A percentile compares a stretch with the other conserved stretches of the same genome.
Conservation (phyloP, 2,329 filamentous ascomycete species). For the Immersiporthe knoxdaviesiana region DNA sequence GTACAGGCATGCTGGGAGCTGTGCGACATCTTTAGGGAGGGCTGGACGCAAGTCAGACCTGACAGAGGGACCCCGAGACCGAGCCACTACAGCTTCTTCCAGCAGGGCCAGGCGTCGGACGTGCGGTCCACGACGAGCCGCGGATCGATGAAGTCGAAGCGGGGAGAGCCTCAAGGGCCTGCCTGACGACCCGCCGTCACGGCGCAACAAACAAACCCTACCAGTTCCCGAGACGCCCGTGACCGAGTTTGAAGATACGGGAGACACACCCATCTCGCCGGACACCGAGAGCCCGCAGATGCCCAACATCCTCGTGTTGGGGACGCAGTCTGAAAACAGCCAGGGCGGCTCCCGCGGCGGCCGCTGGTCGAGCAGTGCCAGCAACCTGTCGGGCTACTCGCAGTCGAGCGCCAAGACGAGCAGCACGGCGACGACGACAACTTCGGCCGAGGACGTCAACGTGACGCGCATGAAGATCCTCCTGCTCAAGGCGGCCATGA, state of each 20-base stretch:
- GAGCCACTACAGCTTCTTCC: conserved; percentile 74
- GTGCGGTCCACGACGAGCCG: conserved; percentile 47
- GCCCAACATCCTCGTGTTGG: conserved; percentile 87
- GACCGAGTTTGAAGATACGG: conserved; percentile 93
- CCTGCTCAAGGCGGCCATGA: conserved; percentile 83
- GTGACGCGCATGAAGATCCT: conserved; percentile 77
- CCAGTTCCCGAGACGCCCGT: conserved; percentile 84
- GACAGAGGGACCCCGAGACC: conserved; percentile 85
- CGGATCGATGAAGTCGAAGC: conserved; percentile 55
- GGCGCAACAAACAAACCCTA: conserved; percentile 45
- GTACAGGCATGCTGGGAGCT: conserved; percentile 95
- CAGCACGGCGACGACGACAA: conserved; percentile 73
- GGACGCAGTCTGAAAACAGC: conserved; percentile 64
- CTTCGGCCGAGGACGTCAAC: conserved; percentile 73
- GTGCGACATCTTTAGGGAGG: conserved; percentile 89
- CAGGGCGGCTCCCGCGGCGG: conserved; percentile 51
- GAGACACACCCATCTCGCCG: conserved; percentile 83
- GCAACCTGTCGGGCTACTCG: conserved; percentile 78
- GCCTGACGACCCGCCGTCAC: conserved; percentile 48
- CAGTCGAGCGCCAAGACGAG: conserved; percentile 68
- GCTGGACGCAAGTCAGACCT: conserved; percentile 86
- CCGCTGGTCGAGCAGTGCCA: conserved; percentile 81
- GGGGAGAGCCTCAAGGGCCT: conserved; percentile 56
- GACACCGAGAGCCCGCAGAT: conserved; percentile 75
- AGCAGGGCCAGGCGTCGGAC: conserved; percentile 47